Conservation (phyloP, 495 filamentous ascomycete genomes). For the Xylaria nigripes region DNA sequence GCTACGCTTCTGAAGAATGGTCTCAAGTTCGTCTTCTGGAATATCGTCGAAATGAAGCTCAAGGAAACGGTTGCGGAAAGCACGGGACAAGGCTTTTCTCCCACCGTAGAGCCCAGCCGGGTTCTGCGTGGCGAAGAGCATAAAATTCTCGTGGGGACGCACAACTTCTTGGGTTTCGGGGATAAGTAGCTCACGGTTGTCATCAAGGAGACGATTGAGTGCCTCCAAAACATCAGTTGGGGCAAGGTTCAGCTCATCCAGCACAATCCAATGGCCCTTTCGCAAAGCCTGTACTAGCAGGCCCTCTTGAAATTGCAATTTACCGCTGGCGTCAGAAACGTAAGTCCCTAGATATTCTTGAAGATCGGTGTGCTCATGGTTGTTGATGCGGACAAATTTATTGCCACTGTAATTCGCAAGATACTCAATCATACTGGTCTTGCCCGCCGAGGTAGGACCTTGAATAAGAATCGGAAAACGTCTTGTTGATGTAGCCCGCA, state of each 20-base stretch:
- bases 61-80: slow-evolving; percentile 93
- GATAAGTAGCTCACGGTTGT: slow-evolving; percentile 95
- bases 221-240: slow-evolving; percentile 96
- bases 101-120: slow-evolving; percentile 94
- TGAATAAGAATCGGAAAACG: slow-evolving; percentile 94
- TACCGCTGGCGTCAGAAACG: slow-evolving; percentile 73
- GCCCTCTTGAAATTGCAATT: slow-evolving; percentile 85
- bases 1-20: slow-evolving; percentile 79
- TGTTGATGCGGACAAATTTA: slow-evolving; percentile 96
- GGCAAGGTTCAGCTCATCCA: slow-evolving; percentile 94
- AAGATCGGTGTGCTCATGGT: slow-evolving; percentile 96
- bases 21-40: slow-evolving; percentile 88
- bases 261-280: slow-evolving; percentile 93
- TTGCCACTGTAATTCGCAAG: slow-evolving; percentile 92
- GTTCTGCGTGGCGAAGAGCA: slow-evolving; percentile 99
- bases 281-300: slow-evolving; percentile 86
- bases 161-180: slow-evolving; percentile 95
- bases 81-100: slow-evolving; percentile 82
- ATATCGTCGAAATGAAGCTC: slow-evolving; percentile 98
- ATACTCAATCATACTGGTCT: slow-evolving; percentile 99
- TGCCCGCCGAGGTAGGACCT: slow-evolving; percentile 92
- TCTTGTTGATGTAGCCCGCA: slow-evolving; percentile 82
- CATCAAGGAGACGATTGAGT: slow-evolving; percentile 87
- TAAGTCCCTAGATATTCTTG: slow-evolving; percentile 98
- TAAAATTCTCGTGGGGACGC: slow-evolving; percentile 85